Percentiles rank a stretch among this genome's conserved stretches.
Conservation (phyloP, 2,329 filamentous ascomycete genomes). For the Monilinia vaccinii-corymbosi region DNA sequence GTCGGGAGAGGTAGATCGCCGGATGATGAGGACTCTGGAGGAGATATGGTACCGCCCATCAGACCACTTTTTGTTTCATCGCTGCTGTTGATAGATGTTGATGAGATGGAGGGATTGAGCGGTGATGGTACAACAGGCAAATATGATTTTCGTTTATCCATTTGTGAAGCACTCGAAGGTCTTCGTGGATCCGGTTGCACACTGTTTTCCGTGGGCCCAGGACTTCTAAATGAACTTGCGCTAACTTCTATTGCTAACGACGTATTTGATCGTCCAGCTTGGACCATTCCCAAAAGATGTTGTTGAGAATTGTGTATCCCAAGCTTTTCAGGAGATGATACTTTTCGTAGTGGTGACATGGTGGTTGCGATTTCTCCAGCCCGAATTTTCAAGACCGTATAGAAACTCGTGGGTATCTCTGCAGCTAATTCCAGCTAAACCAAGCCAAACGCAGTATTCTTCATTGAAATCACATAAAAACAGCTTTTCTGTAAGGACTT, state of each 20-base stretch:
- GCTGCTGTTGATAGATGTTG: conserved; percentile 11
- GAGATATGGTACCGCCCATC: conserved; percentile 6
- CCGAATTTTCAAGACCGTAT: neutral
- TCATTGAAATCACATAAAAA: neutral
- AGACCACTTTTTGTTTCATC: conserved; percentile 10
- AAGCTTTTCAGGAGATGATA: neutral
- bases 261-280: conserved; percentile 11
- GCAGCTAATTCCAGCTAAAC: neutral
- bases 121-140: conserved; percentile 26
- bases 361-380: neutral
- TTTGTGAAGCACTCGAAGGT: conserved; percentile 7
- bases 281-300: conserved; percentile 1
- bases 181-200: neutral
- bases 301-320: conserved; percentile 3
- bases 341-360: conserved; percentile 13
- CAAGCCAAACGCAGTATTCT: neutral
- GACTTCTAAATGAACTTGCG: neutral
- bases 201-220: neutral
- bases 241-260: conserved; percentile 4
- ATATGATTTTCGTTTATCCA: conserved; percentile 16
- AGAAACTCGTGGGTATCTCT: neutral
- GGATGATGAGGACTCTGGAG: conserved; percentile 17
- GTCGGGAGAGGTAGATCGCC: conserved; percentile 7
- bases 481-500: neutral
- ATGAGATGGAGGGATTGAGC: conserved; percentile 22